These are phyloP conservation scores for Umbelopsis vinacea DNA, from an alignment of 192 early-diverging fungal species.

Conservation along the genomic window DNA sequence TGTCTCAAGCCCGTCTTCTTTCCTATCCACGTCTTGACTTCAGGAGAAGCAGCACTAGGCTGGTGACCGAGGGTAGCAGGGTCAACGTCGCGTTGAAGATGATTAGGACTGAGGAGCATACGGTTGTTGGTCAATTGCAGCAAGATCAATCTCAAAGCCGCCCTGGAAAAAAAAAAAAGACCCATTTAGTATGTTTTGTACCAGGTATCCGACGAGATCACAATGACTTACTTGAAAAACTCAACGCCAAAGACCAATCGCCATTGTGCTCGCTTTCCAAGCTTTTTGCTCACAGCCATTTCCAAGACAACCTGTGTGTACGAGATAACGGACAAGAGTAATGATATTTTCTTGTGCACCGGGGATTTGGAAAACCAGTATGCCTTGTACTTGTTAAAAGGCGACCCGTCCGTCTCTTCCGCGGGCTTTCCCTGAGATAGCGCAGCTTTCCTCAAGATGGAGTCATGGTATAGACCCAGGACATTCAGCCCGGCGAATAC, in stretches of 20 bases:
- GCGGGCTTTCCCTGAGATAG: slow-evolving; percentile 37
- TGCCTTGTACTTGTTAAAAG: slow-evolving; percentile 77
- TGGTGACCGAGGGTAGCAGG: slow-evolving; percentile 47
- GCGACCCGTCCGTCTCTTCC: slow-evolving; percentile 36
- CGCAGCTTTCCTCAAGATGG: slow-evolving; percentile 65
- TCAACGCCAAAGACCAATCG: slow-evolving; percentile 31
- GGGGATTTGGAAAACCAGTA: slow-evolving; percentile 47
- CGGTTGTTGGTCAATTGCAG: slow-evolving; percentile 55
- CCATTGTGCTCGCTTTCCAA: slow-evolving; percentile 28
- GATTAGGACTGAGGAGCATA: slow-evolving; percentile 62
- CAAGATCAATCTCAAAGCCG: slow-evolving; percentile 52
- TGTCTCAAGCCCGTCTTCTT: slow-evolving; percentile 32
- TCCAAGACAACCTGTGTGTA: slow-evolving; percentile 47
- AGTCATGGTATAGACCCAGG: slow-evolving; percentile 86
- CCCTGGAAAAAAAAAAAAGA: slow-evolving; percentile 38
- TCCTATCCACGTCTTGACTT: slow-evolving; percentile 47
- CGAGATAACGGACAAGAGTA: slow-evolving; percentile 64
- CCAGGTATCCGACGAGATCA: not conserved
- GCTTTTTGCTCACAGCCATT: slow-evolving; percentile 39
- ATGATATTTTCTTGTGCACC: slow-evolving; percentile 46
- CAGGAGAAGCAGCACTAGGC: slow-evolving; percentile 23
- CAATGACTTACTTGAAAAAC: slow-evolving; percentile 34
- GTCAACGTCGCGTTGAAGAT: slow-evolving; percentile 74
- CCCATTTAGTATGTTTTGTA: not conserved
- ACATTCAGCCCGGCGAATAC: slow-evolving; percentile 82